Evolutionary conservation across 306 rosid species (phyloP), one percentile per base, ranked within the genome.

Genomic region (Delonix regia): DNA sequence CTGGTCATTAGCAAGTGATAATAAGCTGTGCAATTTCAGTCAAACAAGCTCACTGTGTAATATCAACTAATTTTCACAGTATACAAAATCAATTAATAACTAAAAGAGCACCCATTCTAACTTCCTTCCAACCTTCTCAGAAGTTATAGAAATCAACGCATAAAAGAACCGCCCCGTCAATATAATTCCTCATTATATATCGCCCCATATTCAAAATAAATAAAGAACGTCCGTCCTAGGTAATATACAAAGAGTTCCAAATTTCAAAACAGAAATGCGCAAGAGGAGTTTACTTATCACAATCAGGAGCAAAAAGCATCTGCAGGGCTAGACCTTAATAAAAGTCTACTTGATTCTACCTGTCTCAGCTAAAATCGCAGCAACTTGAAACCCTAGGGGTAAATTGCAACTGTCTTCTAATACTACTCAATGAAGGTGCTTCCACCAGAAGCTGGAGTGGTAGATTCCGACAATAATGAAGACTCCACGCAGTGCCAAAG

Each of bases 381-480:
- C n/a, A 38, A 18, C 30, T 65, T 65, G 10, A 65, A 65, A 65
- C 71, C 71, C 71, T 65, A 65, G 49, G 71, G 9, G 71, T 34
- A 18, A 28, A 28, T 34, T 6, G 16, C 27, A 64, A 36, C 9
- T 36, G 48, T 45, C 47, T 34, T 4, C 13, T 64, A 65, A 65
- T 65, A 33, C 71, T 65, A 33, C 30, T 36, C 48, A 19, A 38
- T 11, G 4, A 64, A 16, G 28, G 28, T 64, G 70, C 48, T 34
- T 38, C 48, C 28, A 64, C 69, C 6, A 34, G 41, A 27, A 18
- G 69, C 12, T 62, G 44, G 69, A 34, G 4, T 2, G 69, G 42
- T n/a, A 64, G 69, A 36, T 15, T 28, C 15, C 48, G 39, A 36
- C 13, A 36, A 8, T 16, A 64, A n/a, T 7, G 28, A 5, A 64